These are phyloP conservation scores for Haplosporangium sp. DNA, from an alignment of 371 early-diverging fungal genomes.

Conservation along the genomic window DNA sequence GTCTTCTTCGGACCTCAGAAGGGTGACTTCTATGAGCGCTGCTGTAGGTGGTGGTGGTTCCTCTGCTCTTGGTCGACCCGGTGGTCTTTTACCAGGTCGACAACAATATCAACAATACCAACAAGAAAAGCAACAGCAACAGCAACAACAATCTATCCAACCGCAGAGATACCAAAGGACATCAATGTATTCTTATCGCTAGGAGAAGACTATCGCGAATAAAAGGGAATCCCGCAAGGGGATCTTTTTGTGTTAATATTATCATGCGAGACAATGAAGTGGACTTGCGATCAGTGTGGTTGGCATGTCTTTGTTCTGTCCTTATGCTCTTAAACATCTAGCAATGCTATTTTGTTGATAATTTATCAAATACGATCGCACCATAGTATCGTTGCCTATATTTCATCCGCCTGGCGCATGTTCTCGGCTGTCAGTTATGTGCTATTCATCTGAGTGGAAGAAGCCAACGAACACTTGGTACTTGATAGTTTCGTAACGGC, in stretches of 20 bases:
- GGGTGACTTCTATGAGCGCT: conserved; percentile 17
- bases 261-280: no score
- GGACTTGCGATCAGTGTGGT: no score
- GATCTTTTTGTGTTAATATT: neutral
- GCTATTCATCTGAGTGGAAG: no score
- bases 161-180: conserved; percentile 20
- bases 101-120: conserved; percentile 3
- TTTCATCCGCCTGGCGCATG: no score
- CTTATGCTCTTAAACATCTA: no score
- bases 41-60: conserved; percentile 6
- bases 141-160: conserved; percentile 2
- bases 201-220: neutral
- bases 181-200: conserved; percentile 21
- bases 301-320: no score
- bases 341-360: no score
- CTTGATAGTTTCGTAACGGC: no score
- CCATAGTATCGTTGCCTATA: no score
- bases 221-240: conserved; percentile 1
- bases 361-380: no score
- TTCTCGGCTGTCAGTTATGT: no score
- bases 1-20: conserved; percentile 3
- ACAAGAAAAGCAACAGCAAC: neutral
- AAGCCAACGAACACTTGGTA: no score
- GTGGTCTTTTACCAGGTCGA: conserved; percentile 9
- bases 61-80: conserved; percentile 5